Conservation (phyloP, 306 rosid genomes). For the Biancaea sappan region DNA sequence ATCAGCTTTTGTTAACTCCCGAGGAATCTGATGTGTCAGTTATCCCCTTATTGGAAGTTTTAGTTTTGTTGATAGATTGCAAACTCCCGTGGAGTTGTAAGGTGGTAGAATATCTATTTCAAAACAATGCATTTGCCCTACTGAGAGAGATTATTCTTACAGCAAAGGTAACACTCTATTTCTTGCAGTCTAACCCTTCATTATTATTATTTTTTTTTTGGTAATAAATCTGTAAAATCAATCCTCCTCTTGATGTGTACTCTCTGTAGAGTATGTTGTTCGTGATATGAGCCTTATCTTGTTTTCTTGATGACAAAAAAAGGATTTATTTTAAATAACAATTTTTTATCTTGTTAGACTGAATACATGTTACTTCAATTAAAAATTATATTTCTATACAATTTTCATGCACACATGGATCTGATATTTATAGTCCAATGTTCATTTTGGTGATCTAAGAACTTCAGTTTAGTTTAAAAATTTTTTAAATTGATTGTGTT, state of each 20-base stretch:
- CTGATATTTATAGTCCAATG: background rate
- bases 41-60: constrained; percentile 67
- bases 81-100: constrained; percentile 90
- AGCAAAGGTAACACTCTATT: constrained; percentile 62
- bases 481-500: no score
- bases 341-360: background rate
- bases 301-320: background rate
- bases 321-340: background rate
- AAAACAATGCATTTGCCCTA: constrained; percentile 63
- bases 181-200: background rate
- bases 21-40: constrained; percentile 52
- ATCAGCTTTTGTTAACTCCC: constrained; percentile 63
- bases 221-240: background rate
- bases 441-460: background rate
- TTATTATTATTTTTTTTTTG: constrained; percentile 2
- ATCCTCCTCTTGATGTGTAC: background rate
- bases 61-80: constrained; percentile 65
- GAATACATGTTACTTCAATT: background rate
- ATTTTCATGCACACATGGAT: background rate
- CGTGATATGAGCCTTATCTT: background rate
- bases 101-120: constrained; percentile 66
- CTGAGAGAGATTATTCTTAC: constrained; percentile 74
- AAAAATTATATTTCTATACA: background rate
- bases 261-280: constrained; percentile 5
- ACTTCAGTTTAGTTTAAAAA: no score